A percentile compares a stretch with the other conserved stretches of the same genome.
These are phyloP conservation scores for Acanthamoeba castellanii DNA, from an alignment of 208 protist genomes.

Conservation along the genomic window DNA sequence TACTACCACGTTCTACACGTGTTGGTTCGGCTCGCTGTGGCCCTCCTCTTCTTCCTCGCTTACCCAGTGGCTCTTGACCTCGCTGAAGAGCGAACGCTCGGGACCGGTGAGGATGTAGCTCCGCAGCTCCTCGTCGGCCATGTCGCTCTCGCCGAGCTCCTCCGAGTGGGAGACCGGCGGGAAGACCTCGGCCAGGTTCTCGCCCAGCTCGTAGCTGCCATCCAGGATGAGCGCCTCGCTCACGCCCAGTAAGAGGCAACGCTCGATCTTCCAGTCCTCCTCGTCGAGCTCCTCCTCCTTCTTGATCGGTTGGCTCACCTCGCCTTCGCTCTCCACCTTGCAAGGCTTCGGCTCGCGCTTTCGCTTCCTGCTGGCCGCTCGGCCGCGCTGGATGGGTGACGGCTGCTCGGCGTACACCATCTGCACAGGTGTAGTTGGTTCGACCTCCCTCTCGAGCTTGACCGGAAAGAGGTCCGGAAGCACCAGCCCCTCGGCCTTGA, in stretches of 20 bases:
- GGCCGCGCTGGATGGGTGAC: no score
- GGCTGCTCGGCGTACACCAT: no score
- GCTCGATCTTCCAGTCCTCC: constrained; percentile 57
- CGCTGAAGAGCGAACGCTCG: not conserved
- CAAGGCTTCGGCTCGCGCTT: not conserved
- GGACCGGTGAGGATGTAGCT: not conserved
- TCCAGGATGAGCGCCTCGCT: not conserved
- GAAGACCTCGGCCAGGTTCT: not conserved
- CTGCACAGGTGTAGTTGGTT: not conserved
- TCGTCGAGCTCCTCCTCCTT: constrained; percentile 41
- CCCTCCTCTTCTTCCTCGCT: not conserved
- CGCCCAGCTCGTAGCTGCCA: constrained; percentile 13
- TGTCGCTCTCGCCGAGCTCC: constrained; percentile 33
- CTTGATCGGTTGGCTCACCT: not conserved
- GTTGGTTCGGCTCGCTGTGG: no score
- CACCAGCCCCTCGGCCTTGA: not conserved
- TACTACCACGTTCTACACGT: no score
- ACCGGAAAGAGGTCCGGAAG: not conserved
- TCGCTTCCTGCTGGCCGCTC: not conserved
- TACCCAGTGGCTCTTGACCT: not conserved
- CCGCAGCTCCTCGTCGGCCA: not conserved
- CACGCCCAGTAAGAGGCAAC: constrained; percentile 1
- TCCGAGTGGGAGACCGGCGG: not conserved
- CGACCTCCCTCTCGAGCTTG: not conserved
- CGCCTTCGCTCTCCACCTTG: not conserved